Conservation (phyloP, 306 rosid species). For the Inga laurina region DNA sequence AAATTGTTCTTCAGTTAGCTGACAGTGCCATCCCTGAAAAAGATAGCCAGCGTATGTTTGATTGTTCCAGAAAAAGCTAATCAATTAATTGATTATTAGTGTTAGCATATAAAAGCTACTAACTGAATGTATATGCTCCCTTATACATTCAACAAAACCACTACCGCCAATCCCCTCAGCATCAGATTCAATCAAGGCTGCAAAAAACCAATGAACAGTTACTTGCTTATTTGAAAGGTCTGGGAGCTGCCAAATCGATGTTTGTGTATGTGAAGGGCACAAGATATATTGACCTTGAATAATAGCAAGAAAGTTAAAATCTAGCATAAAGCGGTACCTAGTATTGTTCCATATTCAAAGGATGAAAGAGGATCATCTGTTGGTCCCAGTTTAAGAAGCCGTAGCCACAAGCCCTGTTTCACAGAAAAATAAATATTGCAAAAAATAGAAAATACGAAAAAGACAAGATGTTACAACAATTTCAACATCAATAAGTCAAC, state of each 20-base stretch:
- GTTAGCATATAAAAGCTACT: slow-evolving; percentile 42
- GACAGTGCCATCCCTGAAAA: slow-evolving; percentile 91
- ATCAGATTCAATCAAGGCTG: slow-evolving; percentile 99
- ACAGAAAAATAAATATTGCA: slow-evolving; percentile 30
- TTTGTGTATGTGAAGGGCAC: slow-evolving; percentile 24
- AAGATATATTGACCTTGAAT: slow-evolving; percentile 12
- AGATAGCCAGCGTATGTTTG: slow-evolving; percentile 38
- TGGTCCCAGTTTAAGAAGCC: slow-evolving; percentile 92
- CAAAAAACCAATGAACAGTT: slow-evolving; percentile 44
- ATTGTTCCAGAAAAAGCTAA: slow-evolving; percentile 15
- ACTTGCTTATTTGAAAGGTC: slow-evolving; percentile 25
- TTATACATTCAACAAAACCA: slow-evolving; percentile 95
- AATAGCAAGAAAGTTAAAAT: slow-evolving; percentile 33
- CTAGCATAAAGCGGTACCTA: slow-evolving; percentile 54
- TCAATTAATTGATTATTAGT: not conserved
- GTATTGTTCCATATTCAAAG: slow-evolving; percentile 98
- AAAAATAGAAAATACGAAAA: not conserved
- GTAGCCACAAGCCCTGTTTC: slow-evolving; percentile 90
- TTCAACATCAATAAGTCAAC: not conserved
- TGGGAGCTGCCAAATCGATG: slow-evolving; percentile 28
- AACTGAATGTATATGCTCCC: slow-evolving; percentile 96
- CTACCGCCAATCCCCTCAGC: slow-evolving; percentile 99
- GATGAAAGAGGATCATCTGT: slow-evolving; percentile 99
- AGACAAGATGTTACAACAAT: slow-evolving; percentile 15
- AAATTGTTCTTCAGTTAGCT: slow-evolving; percentile 93